Evolutionary conservation across 1,284 basidiomycete species (phyloP).

Genomic region (Pseudozyma pruni): DNA sequence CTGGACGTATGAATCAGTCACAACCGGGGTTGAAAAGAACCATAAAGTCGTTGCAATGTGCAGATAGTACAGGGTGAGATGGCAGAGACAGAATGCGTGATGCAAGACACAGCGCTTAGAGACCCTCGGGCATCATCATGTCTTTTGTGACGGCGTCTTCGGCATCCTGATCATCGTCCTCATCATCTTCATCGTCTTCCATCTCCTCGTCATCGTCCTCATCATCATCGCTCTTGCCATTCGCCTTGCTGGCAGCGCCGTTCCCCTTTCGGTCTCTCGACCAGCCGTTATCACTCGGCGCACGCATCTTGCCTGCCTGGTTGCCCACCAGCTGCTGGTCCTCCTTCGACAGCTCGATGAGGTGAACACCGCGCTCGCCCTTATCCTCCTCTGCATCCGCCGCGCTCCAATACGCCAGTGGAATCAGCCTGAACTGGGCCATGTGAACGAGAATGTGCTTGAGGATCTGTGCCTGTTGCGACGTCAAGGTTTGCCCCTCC

Average conservation of each 20-base stretch:
- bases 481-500: conserved; percentile 80
- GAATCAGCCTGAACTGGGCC: conserved; percentile 64
- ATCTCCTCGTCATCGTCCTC: conserved; percentile 29
- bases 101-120: conserved; percentile 11
- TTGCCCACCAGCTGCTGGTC: conserved; percentile 51
- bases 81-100: conserved; percentile 1
- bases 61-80: background rate
- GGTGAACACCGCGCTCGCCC: conserved; percentile 45
- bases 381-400: conserved; percentile 49
- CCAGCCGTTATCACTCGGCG: conserved; percentile 47
- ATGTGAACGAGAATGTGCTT: conserved; percentile 65
- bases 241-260: conserved; percentile 20
- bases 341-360: conserved; percentile 45
- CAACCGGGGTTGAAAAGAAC: too few species aligned
- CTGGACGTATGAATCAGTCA: too few species aligned
- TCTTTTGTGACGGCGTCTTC: conserved; percentile 50
- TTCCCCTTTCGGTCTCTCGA: conserved; percentile 39
- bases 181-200: conserved; percentile 42
- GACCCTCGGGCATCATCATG: conserved; percentile 60
- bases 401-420: conserved; percentile 64
- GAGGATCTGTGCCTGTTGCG: conserved; percentile 72
- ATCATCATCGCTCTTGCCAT: conserved; percentile 13
- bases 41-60: background rate
- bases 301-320: conserved; percentile 37
- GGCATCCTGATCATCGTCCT: conserved; percentile 39